A percentile compares a stretch with the other conserved stretches of the same genome.
Conservation (phyloP, 129 eudicot species). For the Silybum marianum region DNA sequence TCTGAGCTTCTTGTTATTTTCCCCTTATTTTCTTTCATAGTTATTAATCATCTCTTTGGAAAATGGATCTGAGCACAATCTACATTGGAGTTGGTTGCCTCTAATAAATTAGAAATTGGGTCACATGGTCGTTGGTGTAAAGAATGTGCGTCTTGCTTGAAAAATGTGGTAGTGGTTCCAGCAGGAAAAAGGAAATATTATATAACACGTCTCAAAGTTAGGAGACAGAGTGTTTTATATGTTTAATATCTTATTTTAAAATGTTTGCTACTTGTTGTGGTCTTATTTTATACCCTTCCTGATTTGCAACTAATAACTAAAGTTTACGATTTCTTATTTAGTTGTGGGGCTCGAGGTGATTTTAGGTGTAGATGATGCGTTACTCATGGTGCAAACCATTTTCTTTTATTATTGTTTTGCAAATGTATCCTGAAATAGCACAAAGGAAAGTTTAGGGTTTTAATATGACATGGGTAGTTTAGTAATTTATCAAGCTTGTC, state of each 20-base stretch:
- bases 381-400: constrained; percentile 8
- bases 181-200: constrained; percentile 20
- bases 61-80: constrained; percentile 30
- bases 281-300: constrained; percentile 27
- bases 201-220: constrained; percentile 28
- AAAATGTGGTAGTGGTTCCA: constrained; percentile 13
- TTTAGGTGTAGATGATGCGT: constrained; percentile 15
- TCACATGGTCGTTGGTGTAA: constrained; percentile 41
- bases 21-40: constrained; percentile 20
- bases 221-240: constrained; percentile 35
- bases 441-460: not conserved
- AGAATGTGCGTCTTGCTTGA: constrained; percentile 29
- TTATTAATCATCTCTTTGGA: constrained; percentile 11
- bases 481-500: not conserved
- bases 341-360: constrained; percentile 25
- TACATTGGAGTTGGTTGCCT: constrained; percentile 20
- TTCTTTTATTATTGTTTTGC: not conserved
- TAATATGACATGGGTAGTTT: not conserved
- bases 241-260: constrained; percentile 15
- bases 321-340: not conserved
- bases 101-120: constrained; percentile 22
- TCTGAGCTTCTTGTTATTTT: constrained; percentile 11
- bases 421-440: not conserved
- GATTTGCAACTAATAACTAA: constrained; percentile 1
- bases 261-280: constrained; percentile 14